Base-by-base conservation (phyloP, 306 rosid species). In the Benincasa hispida region DNA sequence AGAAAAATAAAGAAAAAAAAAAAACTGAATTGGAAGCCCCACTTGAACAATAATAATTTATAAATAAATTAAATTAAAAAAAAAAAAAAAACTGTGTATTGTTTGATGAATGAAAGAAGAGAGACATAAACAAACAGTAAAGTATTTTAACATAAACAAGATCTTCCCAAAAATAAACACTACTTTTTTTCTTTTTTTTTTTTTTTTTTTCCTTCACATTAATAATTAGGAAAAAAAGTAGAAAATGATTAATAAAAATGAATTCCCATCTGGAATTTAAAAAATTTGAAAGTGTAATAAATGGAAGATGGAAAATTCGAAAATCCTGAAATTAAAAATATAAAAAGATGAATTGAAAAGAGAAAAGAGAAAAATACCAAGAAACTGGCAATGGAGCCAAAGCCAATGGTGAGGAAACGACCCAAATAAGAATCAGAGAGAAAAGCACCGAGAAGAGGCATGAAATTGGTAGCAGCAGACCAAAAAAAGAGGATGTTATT, bases 381-480 rank as follows among this genome's bases (percentile, higher is more conserved):
- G 58, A 91, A 78, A 77, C 80, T 81, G 60, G 82, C 66, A 19
- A 91, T 74, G 62, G 91, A 89, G 83, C 91, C 93, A 0, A 82
- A 67, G 51, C 32, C 87, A 63, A 91, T 85, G 77, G 93, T 59
- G 37, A 79, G 86, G 62, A 91, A 91, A 8, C 92, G 91, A 66
- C 93, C 96, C 69, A 89, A 72, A 70, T 76, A 88, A 74, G 93
- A 87, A 91, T 91, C 93, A 34, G 91, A 81, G n/a, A 86, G n/a
- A 35, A 89, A 87, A 18, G 96, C 96, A 28, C 82, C 93, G 17
- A 89, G 0, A 30, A 87, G 12, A 34, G 96, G 93, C 81, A 79
- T 37, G 63, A 91, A 82, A 80, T 89, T 87, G 25, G 84, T 66
- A 8, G 86, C 86, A 11, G 91, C 93, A 45, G 82, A 59, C 96